Evolutionary conservation across 1,284 basidiomycete species (phyloP).

Genomic region (Sanghuangporus baumii): DNA sequence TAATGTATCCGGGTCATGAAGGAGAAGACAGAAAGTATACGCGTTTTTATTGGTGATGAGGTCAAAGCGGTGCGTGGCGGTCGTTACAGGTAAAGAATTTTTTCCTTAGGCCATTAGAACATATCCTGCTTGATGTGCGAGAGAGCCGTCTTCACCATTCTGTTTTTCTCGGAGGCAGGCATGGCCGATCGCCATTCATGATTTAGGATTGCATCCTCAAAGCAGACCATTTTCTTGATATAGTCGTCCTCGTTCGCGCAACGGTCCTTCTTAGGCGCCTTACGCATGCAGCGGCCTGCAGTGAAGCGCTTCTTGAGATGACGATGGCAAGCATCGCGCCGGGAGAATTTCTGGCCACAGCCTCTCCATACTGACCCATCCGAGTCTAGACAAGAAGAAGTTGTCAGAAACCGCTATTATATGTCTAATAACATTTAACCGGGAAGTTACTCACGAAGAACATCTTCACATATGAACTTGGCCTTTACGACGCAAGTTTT

Average conservation of each 20-base stretch:
- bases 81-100: not conserved
- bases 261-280: not conserved
- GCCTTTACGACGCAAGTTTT: constrained; percentile 11
- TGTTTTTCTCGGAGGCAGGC: constrained; percentile 10
- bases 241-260: constrained; percentile 1
- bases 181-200: constrained; percentile 1
- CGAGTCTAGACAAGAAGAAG: not conserved
- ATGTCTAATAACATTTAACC: not conserved
- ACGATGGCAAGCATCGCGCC: constrained; percentile 13
- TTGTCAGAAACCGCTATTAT: not conserved
- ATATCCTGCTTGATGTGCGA: constrained; percentile 12
- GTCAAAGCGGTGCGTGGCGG: not conserved
- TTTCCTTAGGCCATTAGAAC: not conserved
- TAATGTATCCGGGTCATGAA: not conserved
- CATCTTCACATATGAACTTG: constrained; percentile 7
- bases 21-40: not conserved
- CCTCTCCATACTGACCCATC: constrained; percentile 14
- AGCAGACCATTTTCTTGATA: not conserved
- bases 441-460: constrained; percentile 9
- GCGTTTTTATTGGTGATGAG: not conserved
- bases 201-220: not conserved
- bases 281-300: constrained; percentile 8
- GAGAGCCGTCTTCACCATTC: constrained; percentile 3
- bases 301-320: constrained; percentile 11
- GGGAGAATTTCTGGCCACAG: constrained; percentile 10